Base-by-base conservation (phyloP, 805 yeast species). In the Pichia scutulata region DNA sequence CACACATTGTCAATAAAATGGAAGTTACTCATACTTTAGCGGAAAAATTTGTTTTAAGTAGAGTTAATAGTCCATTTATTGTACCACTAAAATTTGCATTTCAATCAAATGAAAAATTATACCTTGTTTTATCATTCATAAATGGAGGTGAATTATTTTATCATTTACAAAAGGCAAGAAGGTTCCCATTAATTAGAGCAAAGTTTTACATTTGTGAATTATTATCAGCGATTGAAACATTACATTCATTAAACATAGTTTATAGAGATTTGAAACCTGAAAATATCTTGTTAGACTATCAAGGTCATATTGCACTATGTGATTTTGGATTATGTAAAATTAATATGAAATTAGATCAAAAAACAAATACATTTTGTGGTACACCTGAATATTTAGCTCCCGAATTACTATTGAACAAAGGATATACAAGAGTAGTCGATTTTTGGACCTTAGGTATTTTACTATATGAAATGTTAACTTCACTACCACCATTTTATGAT, bases 361-460 rank as follows among this genome's bases (percentile, higher is more conserved):
- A 86, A 67, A 76, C 81, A 23, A 85, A 84, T 60, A 93, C 99
- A 0, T 93, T 93, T 66, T 93, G 99, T 69, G 99, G 99, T 40
- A 93, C 99, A 0, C 98, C 98, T 0, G 98, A 93, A 68, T 93
- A 93, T 67, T 74, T 93, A 57, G 97, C 98, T 1, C 99, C 99
- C 1, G 99, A 93, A 68, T 73, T 93, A 58, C 72, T 93, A 45
- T 72, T 89, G 59, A 93, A 95, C 45, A 89, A 87, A 64, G 98
- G 98, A 1, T 93, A 93, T 68, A 89, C 98, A 2, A 82, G 96
- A 66, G 85, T 86, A 10, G 98, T 93, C 22, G 99, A 93, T 68
- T 93, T 97, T 92, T 93, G 99, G 99, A 93, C 99, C 1, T 73
- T 93, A 59, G 99, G 99, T 41, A 90, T 92, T 18, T 73, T 93